Evolutionary conservation across 306 rosid species (phyloP).

Genomic region (Trifolium dubium): DNA sequence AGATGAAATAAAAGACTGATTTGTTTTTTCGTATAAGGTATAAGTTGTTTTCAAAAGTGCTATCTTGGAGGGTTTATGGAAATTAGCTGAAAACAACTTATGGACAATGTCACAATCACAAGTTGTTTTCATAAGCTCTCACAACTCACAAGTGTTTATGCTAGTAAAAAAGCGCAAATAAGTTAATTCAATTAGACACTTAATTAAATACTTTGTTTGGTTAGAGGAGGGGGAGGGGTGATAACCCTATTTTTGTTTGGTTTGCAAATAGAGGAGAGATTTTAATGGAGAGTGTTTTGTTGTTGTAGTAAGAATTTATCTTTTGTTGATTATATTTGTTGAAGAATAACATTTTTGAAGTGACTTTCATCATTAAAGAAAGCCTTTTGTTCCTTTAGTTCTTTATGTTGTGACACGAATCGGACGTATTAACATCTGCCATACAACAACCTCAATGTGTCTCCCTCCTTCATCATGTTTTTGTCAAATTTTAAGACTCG

Average conservation of each 20-base stretch:
- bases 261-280: neutral
- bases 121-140: neutral
- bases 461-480: neutral
- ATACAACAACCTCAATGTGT: conserved; percentile 6
- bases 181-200: neutral
- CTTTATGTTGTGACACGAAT: neutral
- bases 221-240: neutral
- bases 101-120: neutral
- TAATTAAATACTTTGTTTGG: neutral
- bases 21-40: no score
- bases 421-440: conserved; percentile 23
- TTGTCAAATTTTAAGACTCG: neutral
- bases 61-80: neutral
- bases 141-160: neutral
- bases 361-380: conserved; percentile 19
- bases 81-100: neutral
- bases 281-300: neutral
- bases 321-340: neutral
- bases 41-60: neutral
- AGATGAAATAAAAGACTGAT: neutral
- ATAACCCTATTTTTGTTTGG: neutral
- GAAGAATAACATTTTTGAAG: neutral
- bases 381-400: conserved; percentile 17
- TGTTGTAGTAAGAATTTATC: conserved; percentile 5
- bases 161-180: neutral